phyloP scores from a whole-genome alignment of 371 early-diverging fungal genomes.

The Rhizopus delemar region DNA sequence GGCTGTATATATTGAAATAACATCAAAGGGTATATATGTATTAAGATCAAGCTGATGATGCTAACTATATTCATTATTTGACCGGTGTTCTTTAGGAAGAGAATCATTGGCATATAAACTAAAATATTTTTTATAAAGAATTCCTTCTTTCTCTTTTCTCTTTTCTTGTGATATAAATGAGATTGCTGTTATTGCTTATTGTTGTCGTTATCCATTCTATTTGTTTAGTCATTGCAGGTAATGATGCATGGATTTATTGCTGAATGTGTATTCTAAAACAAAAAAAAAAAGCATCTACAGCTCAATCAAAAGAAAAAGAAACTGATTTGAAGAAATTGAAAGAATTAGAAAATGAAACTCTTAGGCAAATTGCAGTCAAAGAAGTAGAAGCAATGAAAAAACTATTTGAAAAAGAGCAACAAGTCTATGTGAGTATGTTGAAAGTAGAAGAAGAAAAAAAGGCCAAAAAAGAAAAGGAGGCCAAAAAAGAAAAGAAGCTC shows the following conservation, averaged over 20 bases:
- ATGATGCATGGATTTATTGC: not conserved
- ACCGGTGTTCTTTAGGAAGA: slow-evolving; percentile 88
- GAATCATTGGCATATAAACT: slow-evolving; percentile 38
- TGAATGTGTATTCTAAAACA: not conserved
- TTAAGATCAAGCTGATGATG: no score
- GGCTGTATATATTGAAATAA: no score
- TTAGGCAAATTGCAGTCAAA: not conserved
- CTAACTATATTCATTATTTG: slow-evolving; percentile 68
- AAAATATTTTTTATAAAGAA: slow-evolving; percentile 2
- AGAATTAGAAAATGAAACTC: not conserved
- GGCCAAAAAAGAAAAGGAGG: not conserved
- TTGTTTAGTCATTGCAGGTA: not conserved
- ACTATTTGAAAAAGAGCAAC: not conserved
- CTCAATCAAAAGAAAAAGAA: not conserved
- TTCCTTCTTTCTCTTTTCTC: not conserved
- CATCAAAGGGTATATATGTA: no score
- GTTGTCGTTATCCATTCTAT: not conserved
- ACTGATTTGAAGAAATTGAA: not conserved
- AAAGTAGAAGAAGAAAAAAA: not conserved
- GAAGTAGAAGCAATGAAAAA: not conserved
- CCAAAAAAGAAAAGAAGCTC: not conserved
- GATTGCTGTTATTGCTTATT: not conserved
- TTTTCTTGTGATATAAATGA: not conserved
- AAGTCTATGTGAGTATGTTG: not conserved
- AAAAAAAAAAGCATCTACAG: not conserved